Evolutionary conservation across 306 rosid species (phyloP).

Genomic region (Cucumis melo): DNA sequence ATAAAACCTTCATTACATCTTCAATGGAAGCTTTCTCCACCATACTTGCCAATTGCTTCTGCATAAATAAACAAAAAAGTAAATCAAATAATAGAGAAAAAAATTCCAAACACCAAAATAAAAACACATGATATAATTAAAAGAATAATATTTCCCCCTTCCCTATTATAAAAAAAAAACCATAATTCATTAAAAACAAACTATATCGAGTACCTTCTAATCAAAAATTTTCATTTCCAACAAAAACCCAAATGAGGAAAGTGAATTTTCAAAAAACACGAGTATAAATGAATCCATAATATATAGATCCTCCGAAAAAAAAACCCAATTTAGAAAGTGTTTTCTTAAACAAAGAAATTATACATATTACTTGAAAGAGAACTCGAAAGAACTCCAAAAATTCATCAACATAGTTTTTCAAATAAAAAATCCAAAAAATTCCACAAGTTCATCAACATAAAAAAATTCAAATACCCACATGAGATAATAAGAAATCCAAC

Average conservation of each 20-base stretch:
- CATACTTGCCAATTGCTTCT: constrained; percentile 98
- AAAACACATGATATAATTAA: no score
- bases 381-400: neutral
- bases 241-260: constrained; percentile 59
- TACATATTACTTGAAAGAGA: neutral
- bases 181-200: neutral
- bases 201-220: neutral
- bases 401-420: neutral
- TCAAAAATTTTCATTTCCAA: neutral
- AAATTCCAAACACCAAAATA: no score
- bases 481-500: neutral
- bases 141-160: neutral
- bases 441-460: neutral
- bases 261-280: constrained; percentile 27
- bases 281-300: neutral
- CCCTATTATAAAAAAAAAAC: neutral
- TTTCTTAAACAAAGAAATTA: neutral
- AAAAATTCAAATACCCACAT: neutral
- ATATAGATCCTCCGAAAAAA: no score
- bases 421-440: neutral
- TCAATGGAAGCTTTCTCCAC: constrained; percentile 94
- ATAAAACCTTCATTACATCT: constrained; percentile 91
- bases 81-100: neutral
- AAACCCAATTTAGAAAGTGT: constrained; percentile 42
- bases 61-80: neutral